Conservation (phyloP, 495 filamentous ascomycete species). For the Aspergillus coremiiformis region DNA sequence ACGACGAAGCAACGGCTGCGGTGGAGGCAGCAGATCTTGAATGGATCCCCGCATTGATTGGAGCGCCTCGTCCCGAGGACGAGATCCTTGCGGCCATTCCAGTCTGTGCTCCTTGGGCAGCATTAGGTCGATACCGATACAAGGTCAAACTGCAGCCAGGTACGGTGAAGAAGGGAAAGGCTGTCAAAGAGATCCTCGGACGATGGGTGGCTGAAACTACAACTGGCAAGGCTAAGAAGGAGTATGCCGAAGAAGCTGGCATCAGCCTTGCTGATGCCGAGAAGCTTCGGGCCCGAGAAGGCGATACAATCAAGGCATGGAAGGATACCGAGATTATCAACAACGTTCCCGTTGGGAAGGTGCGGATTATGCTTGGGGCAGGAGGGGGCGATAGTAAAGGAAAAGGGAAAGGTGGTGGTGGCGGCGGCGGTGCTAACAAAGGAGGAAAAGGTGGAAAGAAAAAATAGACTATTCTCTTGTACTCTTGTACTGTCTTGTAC, state of each 20-base stretch:
- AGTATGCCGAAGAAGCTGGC: conserved; percentile 40
- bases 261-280: conserved; percentile 60
- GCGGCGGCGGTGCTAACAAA: conserved; percentile 34
- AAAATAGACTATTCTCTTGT: conserved; percentile 15
- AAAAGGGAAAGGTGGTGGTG: conserved; percentile 37
- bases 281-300: conserved; percentile 73
- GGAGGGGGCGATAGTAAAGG: conserved; percentile 40
- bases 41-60: conserved; percentile 67
- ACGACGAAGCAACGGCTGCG: conserved; percentile 47
- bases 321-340: conserved; percentile 79
- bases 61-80: conserved; percentile 70
- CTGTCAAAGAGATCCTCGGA: conserved; percentile 76
- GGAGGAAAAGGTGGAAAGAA: conserved; percentile 43
- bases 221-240: conserved; percentile 42
- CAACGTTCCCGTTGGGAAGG: conserved; percentile 73
- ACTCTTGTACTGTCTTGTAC: background rate
- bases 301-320: conserved; percentile 70
- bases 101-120: conserved; percentile 83
- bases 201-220: conserved; percentile 58
- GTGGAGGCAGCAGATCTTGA: conserved; percentile 43
- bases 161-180: conserved; percentile 85
- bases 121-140: conserved; percentile 74
- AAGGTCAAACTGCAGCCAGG: conserved; percentile 91
- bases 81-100: conserved; percentile 86
- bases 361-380: conserved; percentile 67